These are phyloP conservation scores for Saturnispora saitoi DNA, from an alignment of 805 yeast genomes.

Conservation along the genomic window DNA sequence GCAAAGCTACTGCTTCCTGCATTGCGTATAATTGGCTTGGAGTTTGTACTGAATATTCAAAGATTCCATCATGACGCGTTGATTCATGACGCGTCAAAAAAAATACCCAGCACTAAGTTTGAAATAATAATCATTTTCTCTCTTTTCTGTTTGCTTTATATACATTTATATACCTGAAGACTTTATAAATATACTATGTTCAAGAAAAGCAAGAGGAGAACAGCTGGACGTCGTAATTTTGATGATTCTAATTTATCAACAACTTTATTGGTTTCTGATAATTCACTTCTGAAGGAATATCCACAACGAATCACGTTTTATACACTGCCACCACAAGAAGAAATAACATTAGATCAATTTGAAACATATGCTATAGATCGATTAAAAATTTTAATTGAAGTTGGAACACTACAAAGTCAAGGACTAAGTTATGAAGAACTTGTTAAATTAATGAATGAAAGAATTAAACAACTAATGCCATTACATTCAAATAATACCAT, in stretches of 20 bases:
- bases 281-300: conserved; percentile 26
- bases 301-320: conserved; percentile 67
- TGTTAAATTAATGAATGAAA: conserved; percentile 55
- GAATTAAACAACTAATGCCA: conserved; percentile 59
- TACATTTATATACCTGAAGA: not conserved
- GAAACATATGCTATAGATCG: conserved; percentile 96
- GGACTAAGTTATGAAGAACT: conserved; percentile 57
- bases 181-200: conserved; percentile 45
- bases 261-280: conserved; percentile 1
- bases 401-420: conserved; percentile 66
- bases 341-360: conserved; percentile 85
- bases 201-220: conserved; percentile 65
- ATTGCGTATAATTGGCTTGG: conserved; percentile 14
- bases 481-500: conserved; percentile 36
- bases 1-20: conserved; percentile 6
- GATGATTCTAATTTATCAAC: conserved; percentile 25
- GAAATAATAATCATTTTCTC: not conserved
- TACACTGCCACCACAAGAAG: conserved; percentile 67
- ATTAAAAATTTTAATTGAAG: conserved; percentile 70
- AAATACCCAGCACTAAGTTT: not conserved
- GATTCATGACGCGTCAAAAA: not conserved
- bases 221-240: conserved; percentile 65
- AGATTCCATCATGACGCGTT: conserved; percentile 4
- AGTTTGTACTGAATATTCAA: conserved; percentile 11
- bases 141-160: not conserved